Percentiles rank a stretch among this genome's conserved stretches.
phyloP scores from a whole-genome alignment of 768 basidiomycete species.

The Mycena filopes region DNA sequence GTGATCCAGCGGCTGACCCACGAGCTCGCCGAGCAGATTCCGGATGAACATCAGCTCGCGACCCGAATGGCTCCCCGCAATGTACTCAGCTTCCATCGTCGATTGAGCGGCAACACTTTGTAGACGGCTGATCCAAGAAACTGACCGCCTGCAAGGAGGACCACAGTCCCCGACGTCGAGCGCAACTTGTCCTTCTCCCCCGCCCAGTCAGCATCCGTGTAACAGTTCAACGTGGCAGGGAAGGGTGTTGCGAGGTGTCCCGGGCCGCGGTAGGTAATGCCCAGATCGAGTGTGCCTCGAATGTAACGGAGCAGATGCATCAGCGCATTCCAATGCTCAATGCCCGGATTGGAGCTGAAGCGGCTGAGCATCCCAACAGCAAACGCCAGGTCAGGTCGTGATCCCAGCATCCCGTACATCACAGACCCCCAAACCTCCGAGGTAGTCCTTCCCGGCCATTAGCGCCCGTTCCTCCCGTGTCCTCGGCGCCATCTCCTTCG shows the following conservation, averaged over 20 bases:
- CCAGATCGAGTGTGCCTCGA: not conserved
- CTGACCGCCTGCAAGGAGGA: not conserved
- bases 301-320: not conserved
- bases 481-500: not conserved
- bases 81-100: conserved; percentile 8
- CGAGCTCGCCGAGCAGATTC: not conserved
- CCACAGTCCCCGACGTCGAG: not conserved
- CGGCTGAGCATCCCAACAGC: not conserved
- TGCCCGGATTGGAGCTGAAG: not conserved
- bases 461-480: not conserved
- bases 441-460: conserved; percentile 5
- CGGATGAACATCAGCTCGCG: conserved; percentile 1
- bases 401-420: not conserved
- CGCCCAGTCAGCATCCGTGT: conserved; percentile 2
- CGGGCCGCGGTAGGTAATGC: not conserved
- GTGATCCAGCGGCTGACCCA: not conserved
- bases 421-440: not conserved
- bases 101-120: not conserved
- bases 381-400: not conserved
- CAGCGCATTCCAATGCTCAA: not conserved
- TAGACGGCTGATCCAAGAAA: conserved; percentile 1
- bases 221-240: not conserved
- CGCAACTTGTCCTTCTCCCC: conserved; percentile 5
- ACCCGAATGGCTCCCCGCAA: not conserved
- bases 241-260: not conserved